A percentile compares a stretch with the other conserved stretches of the same genome.
phyloP scores from a whole-genome alignment of 176 grass and related monocot species.

The Oryza australiensis region DNA sequence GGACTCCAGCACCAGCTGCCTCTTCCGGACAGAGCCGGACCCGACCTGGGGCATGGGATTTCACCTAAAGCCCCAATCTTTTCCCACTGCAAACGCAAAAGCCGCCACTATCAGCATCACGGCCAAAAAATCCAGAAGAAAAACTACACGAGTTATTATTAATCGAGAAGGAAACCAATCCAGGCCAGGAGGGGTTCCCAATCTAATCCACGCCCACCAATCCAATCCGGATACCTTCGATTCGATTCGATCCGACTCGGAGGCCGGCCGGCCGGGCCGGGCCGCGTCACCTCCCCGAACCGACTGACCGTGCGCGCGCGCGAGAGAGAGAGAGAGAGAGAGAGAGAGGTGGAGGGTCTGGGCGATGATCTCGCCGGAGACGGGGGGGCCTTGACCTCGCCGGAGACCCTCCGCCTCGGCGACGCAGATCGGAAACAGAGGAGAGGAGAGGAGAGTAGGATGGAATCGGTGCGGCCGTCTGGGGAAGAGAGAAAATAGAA shows the following conservation, averaged over 20 bases:
- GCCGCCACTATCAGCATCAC: not conserved
- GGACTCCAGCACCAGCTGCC: slow-evolving; percentile 47
- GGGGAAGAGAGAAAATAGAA: too few relatives aligned
- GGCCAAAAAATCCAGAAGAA: not conserved
- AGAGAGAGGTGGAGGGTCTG: too few relatives aligned
- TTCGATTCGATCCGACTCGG: not conserved
- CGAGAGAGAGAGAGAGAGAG: too few relatives aligned
- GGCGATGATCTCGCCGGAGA: not conserved
- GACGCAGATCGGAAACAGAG: not conserved
- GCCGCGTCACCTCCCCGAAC: not conserved
- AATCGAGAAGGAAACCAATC: not conserved
- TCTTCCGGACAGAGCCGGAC: slow-evolving; percentile 46
- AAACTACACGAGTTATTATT: not conserved
- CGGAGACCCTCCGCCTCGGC: not conserved
- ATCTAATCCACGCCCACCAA: not conserved
- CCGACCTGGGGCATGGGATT: not conserved
- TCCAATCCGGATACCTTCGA: not conserved
- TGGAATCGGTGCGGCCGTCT: not conserved
- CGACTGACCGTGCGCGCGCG: too few relatives aligned
- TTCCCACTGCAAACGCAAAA: not conserved
- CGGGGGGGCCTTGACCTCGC: not conserved
- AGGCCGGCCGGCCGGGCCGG: too few relatives aligned
- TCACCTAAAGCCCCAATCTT: not conserved
- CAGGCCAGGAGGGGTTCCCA: not conserved
- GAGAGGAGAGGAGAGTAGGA: not conserved